phyloP scores from a whole-genome alignment of 805 yeast species.

The Metschnikowia hibisci region DNA sequence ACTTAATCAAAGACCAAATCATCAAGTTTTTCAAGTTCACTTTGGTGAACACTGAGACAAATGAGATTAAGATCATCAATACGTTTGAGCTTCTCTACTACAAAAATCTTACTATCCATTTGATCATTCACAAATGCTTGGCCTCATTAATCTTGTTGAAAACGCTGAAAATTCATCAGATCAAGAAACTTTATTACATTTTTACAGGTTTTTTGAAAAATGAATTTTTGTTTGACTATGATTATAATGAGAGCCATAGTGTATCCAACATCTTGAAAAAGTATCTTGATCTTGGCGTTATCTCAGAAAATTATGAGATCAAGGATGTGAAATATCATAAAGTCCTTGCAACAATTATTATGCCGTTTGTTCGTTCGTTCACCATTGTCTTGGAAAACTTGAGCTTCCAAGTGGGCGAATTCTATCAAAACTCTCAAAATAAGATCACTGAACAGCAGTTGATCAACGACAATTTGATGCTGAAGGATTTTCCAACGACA shows the following conservation, averaged over 20 bases:
- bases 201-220: constrained; percentile 37
- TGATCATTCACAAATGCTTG: constrained; percentile 50
- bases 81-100: constrained; percentile 54
- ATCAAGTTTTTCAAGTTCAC: constrained; percentile 20
- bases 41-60: constrained; percentile 13
- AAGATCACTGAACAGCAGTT: constrained; percentile 22
- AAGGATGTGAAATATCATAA: constrained; percentile 22
- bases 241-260: constrained; percentile 29
- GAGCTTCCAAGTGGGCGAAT: constrained; percentile 10
- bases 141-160: constrained; percentile 43
- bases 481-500: constrained; percentile 19
- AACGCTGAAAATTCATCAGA: constrained; percentile 15
- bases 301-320: constrained; percentile 18
- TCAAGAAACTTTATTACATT: constrained; percentile 29
- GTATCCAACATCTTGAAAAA: constrained; percentile 25
- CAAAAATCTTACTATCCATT: constrained; percentile 53
- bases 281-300: constrained; percentile 15
- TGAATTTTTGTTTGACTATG: constrained; percentile 42
- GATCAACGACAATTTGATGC: constrained; percentile 21
- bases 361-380: constrained; percentile 35
- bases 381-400: constrained; percentile 25
- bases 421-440: constrained; percentile 7
- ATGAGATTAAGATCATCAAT: constrained; percentile 34
- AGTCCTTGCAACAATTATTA: constrained; percentile 26
- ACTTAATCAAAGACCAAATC: constrained; percentile 25